Evolutionary conservation across 805 yeast species (phyloP).

Genomic region (Yarrowia sp.): DNA sequence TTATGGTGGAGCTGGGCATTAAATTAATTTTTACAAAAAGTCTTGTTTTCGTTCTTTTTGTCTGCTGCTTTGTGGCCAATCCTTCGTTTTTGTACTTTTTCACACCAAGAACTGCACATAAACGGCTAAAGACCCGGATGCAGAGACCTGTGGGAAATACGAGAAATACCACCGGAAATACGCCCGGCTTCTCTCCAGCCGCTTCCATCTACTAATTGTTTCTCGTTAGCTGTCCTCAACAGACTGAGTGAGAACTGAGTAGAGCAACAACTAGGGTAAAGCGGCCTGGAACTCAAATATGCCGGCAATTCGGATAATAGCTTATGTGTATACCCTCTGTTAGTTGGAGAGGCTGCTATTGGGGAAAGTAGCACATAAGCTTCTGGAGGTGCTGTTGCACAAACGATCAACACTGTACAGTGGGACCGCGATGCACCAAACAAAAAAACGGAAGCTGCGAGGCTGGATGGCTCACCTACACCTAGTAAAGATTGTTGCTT

Average conservation of each 20-base stretch:
- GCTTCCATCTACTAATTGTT: too few species aligned
- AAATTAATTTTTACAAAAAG: neutral
- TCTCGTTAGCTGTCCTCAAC: too few species aligned
- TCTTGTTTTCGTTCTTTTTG: neutral
- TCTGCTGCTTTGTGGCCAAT: neutral
- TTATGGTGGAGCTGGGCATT: too few species aligned
- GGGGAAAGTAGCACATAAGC: neutral
- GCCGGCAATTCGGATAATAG: slow-evolving; percentile 6
- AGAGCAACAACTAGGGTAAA: neutral
- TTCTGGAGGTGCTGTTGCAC: too few species aligned
- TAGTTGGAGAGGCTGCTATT: neutral
- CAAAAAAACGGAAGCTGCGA: too few species aligned
- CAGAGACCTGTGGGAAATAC: neutral
- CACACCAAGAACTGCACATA: neutral
- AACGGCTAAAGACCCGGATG: neutral
- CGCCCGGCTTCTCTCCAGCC: too few species aligned
- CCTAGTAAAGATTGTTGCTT: too few species aligned
- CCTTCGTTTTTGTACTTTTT: neutral
- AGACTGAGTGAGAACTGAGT: too few species aligned
- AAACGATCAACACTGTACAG: too few species aligned
- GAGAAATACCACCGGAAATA: neutral
- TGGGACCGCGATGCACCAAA: too few species aligned
- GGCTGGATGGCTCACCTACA: too few species aligned
- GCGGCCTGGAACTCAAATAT: neutral
- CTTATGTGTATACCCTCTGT: neutral